Evolutionary conservation across 495 filamentous ascomycete genomes (phyloP).

Genomic region (Aspergillus affinis): DNA sequence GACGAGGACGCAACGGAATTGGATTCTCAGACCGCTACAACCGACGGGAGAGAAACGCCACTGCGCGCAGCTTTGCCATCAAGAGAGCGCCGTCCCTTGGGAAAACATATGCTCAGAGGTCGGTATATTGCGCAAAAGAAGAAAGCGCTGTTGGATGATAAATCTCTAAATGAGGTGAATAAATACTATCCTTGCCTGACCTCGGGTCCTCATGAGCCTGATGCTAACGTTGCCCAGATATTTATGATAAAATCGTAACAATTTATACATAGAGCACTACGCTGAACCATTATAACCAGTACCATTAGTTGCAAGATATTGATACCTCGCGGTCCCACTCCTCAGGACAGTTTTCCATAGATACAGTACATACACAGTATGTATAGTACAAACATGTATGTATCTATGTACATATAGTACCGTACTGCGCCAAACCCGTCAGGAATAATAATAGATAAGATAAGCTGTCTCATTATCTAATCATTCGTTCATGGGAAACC

Average conservation of each 20-base stretch:
- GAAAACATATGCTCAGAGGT: conserved; percentile 62
- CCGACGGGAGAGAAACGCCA: conserved; percentile 20
- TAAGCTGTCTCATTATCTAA: too few relatives aligned
- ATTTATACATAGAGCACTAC: not conserved
- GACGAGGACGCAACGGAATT: conserved; percentile 13
- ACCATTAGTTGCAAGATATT: too few relatives aligned
- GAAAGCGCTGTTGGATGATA: conserved; percentile 66
- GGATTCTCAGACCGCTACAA: conserved; percentile 22
- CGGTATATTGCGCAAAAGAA: conserved; percentile 79
- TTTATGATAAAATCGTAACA: conserved; percentile 65
- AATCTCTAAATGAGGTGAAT: conserved; percentile 73
- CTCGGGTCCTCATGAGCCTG: not conserved
- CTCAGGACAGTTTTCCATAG: too few relatives aligned
- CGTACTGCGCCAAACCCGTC: too few relatives aligned
- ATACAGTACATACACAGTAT: too few relatives aligned
- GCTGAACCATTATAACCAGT: not conserved
- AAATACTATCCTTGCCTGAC: not conserved
- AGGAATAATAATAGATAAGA: not conserved
- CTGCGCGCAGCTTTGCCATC: conserved; percentile 24
- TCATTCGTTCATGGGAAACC: too few relatives aligned
- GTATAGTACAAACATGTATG: too few relatives aligned
- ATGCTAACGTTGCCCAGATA: conserved; percentile 47
- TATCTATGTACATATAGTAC: too few relatives aligned
- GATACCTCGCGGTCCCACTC: too few relatives aligned
- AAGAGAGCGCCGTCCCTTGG: conserved; percentile 45